Conservation (phyloP, 1,284 basidiomycete species). For the Moesziomyces sp. region DNA sequence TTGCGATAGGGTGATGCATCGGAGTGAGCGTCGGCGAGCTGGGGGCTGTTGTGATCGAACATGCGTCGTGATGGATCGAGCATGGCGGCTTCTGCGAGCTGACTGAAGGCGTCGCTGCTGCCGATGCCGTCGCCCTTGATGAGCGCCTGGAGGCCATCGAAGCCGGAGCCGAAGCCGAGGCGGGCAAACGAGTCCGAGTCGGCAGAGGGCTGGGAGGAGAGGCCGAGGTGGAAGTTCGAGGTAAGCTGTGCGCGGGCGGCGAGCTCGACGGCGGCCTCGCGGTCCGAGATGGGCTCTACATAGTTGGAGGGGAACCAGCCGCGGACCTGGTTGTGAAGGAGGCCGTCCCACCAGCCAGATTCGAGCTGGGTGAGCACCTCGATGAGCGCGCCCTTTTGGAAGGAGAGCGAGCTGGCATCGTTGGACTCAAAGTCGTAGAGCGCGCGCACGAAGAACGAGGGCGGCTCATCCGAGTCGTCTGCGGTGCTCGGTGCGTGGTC, state of each 20-base stretch:
- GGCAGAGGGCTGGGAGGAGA: conserved; percentile 22
- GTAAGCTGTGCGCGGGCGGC: conserved; percentile 33
- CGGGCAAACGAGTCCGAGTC: conserved; percentile 45
- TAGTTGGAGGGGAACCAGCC: conserved; percentile 99
- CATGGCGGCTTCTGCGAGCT: conserved; percentile 60
- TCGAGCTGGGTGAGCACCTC: conserved; percentile 91
- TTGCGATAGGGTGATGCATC: conserved; percentile 19
- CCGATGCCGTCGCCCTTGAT: conserved; percentile 45
- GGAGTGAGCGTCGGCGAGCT: conserved; percentile 9
- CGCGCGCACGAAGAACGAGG: conserved; percentile 83
- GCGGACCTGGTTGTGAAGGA: conserved; percentile 75
- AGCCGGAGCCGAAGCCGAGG: conserved; percentile 49
- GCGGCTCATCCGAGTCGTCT: conserved; percentile 40
- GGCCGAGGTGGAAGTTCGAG: conserved; percentile 27
- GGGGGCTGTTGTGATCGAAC: conserved; percentile 22
- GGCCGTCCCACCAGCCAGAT: conserved; percentile 98
- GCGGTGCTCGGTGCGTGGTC: conserved; percentile 16
- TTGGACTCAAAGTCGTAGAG: conserved; percentile 83
- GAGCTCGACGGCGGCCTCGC: conserved; percentile 71
- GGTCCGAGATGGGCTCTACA: conserved; percentile 80
- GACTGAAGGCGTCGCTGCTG: conserved; percentile 55
- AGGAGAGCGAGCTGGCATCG: conserved; percentile 87
- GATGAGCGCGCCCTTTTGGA: conserved; percentile 86
- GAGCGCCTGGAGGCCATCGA: conserved; percentile 47
- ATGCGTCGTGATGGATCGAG: conserved; percentile 26